phyloP scores from a whole-genome alignment of 192 early-diverging fungal species.

The Entophlyctis luteolus region DNA sequence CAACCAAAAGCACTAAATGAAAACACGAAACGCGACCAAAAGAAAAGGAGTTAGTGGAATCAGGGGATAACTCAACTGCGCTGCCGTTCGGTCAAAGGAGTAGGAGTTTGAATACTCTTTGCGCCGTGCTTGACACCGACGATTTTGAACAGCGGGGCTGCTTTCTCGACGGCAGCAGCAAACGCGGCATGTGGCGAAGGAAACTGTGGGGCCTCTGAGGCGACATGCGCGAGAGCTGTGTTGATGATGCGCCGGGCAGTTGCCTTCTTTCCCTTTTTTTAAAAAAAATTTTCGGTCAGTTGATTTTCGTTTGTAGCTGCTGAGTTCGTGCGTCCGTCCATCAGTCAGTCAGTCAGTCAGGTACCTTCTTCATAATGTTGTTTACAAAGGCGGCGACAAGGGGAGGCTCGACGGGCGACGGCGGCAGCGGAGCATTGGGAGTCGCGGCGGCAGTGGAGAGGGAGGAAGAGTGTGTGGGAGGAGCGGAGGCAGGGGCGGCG shows the following conservation, averaged over 20 bases:
- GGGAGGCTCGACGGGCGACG: constrained; percentile 36
- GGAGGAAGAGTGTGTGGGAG: neutral
- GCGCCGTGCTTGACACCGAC: constrained; percentile 71
- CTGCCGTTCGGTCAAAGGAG: constrained; percentile 74
- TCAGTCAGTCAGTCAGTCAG: too few relatives aligned
- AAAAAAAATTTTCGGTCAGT: too few relatives aligned
- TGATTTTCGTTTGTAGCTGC: too few relatives aligned
- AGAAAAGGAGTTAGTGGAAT: too few relatives aligned
- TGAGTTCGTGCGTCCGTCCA: too few relatives aligned
- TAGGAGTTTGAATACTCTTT: constrained; percentile 75
- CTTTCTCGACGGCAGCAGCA: constrained; percentile 68
- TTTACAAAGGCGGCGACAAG: constrained; percentile 77
- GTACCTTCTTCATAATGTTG: constrained; percentile 68
- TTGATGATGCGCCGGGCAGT: constrained; percentile 64
- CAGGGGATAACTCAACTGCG: too few relatives aligned
- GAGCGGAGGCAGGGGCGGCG: neutral
- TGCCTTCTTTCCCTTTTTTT: constrained; percentile 79
- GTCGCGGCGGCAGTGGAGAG: neutral
- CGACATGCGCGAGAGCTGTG: constrained; percentile 66
- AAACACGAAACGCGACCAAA: too few relatives aligned
- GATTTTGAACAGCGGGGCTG: constrained; percentile 71
- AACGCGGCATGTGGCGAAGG: constrained; percentile 66
- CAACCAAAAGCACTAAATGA: too few relatives aligned
- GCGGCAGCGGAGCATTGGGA: neutral
- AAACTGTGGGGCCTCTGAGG: constrained; percentile 28